Conservation (phyloP, 176 grass and related monocot genomes). For the Lolium perenne region DNA sequence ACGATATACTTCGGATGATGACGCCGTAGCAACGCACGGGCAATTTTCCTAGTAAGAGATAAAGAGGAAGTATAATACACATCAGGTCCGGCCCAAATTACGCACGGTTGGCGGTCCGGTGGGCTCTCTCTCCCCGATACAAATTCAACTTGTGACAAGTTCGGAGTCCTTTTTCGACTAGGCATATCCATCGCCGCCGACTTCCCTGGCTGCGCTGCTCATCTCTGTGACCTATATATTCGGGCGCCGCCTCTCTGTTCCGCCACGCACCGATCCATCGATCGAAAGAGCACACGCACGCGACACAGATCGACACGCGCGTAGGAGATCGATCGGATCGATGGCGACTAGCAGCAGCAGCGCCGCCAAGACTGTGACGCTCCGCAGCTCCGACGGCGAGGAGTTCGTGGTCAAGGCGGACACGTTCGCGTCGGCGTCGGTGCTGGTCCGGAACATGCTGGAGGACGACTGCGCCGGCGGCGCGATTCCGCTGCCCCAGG, state of each 20-base stretch:
- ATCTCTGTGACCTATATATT: not conserved
- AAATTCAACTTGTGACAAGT: not conserved
- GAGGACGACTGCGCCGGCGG: not conserved
- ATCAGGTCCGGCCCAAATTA: not conserved
- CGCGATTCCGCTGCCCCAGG: not conserved
- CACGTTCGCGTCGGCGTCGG: conserved; percentile 9
- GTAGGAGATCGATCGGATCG: not conserved
- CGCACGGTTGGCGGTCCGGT: not conserved
- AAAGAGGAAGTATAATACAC: too few relatives aligned
- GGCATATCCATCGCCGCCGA: not conserved
- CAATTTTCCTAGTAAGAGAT: too few relatives aligned
- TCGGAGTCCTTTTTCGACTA: not conserved
- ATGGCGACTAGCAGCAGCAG: not conserved
- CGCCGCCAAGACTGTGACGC: not conserved
- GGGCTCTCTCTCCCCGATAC: not conserved
- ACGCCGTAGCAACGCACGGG: too few relatives aligned
- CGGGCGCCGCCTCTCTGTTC: not conserved
- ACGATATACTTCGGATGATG: too few relatives aligned
- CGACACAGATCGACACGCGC: not conserved
- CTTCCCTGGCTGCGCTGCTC: not conserved
- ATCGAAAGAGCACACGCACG: not conserved
- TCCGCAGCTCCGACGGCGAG: conserved; percentile 28
- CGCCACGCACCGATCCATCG: not conserved
- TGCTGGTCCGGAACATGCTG: not conserved
- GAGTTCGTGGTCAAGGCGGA: conserved; percentile 3